These are phyloP conservation scores for Porcisia deanei DNA, from an alignment of 208 protist genomes.

Conservation along the genomic window DNA sequence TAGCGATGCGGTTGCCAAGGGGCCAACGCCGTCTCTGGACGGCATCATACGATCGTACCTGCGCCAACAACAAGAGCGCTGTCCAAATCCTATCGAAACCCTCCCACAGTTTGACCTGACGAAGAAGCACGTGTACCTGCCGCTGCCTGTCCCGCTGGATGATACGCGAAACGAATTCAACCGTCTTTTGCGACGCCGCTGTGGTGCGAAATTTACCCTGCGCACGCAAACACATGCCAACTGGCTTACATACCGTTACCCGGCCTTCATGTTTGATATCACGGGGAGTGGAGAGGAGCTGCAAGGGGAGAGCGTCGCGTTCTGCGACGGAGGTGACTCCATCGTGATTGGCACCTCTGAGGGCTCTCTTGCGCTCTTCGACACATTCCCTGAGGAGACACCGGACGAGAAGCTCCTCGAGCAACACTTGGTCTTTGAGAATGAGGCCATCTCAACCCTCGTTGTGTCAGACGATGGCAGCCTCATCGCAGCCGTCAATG, in stretches of 20 bases:
- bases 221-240: slow-evolving; percentile 61
- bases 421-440: slow-evolving; percentile 85
- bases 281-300: slow-evolving; percentile 60
- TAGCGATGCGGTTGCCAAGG: slow-evolving; percentile 25
- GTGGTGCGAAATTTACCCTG: slow-evolving; percentile 48
- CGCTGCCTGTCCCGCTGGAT: slow-evolving; percentile 54
- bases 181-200: slow-evolving; percentile 52
- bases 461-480: slow-evolving; percentile 56
- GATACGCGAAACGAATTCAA: slow-evolving; percentile 74
- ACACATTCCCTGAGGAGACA: slow-evolving; percentile 78
- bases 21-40: slow-evolving; percentile 44
- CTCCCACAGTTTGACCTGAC: slow-evolving; percentile 88
- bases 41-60: slow-evolving; percentile 73
- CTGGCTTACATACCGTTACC: slow-evolving; percentile 74
- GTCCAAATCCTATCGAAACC: slow-evolving; percentile 85
- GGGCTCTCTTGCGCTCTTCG: slow-evolving; percentile 75
- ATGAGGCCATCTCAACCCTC: slow-evolving; percentile 59
- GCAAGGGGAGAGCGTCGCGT: slow-evolving; percentile 74
- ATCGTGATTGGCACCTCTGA: slow-evolving; percentile 85
- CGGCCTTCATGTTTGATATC: slow-evolving; percentile 84
- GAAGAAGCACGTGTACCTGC: slow-evolving; percentile 78
- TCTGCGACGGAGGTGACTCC: slow-evolving; percentile 79
- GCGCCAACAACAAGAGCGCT: slow-evolving; percentile 80
- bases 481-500: slow-evolving; percentile 58
- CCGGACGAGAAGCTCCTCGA: slow-evolving; percentile 74